A percentile compares a stretch with the other conserved stretches of the same genome.
Evolutionary conservation across 164 flowering plant species (phyloP).

Genomic region (Vitis riparia): DNA sequence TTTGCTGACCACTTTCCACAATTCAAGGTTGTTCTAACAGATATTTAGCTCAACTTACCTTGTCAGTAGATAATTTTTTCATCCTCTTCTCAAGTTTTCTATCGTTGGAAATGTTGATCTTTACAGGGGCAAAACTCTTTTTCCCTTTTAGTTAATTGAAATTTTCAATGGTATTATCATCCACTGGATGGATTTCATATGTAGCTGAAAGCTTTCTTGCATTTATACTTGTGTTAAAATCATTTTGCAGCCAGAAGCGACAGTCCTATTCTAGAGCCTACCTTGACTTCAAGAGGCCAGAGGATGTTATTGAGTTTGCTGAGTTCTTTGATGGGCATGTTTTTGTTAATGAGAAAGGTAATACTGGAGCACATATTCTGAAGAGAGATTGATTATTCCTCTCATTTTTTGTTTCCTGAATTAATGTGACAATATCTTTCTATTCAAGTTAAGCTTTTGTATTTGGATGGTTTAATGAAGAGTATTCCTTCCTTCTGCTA

Average conservation of each 20-base stretch:
- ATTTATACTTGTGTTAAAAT: not conserved
- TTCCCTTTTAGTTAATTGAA: too few species aligned
- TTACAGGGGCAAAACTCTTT: too few species aligned
- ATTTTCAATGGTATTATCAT: too few species aligned
- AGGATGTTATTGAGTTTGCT: conserved; percentile 88
- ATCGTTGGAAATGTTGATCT: too few species aligned
- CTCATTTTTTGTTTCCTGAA: not conserved
- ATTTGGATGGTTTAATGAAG: not conserved
- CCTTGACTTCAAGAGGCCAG: conserved; percentile 70
- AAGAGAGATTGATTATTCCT: not conserved
- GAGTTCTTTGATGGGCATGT: conserved; percentile 86
- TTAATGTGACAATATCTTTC: not conserved
- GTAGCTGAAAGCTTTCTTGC: not conserved
- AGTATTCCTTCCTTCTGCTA: not conserved
- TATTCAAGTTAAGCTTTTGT: not conserved
- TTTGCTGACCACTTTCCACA: too few species aligned
- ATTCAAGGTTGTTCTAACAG: too few species aligned
- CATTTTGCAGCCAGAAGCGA: conserved; percentile 63
- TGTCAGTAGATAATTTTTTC: too few species aligned
- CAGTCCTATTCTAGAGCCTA: conserved; percentile 69
- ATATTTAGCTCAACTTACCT: too few species aligned
- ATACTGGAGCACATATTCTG: conserved; percentile 4
- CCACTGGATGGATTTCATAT: too few species aligned
- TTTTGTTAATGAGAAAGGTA: conserved; percentile 93
- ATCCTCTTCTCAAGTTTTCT: too few species aligned